phyloP scores from a whole-genome alignment of 139 green algal species.

The Closterium sp. region DNA sequence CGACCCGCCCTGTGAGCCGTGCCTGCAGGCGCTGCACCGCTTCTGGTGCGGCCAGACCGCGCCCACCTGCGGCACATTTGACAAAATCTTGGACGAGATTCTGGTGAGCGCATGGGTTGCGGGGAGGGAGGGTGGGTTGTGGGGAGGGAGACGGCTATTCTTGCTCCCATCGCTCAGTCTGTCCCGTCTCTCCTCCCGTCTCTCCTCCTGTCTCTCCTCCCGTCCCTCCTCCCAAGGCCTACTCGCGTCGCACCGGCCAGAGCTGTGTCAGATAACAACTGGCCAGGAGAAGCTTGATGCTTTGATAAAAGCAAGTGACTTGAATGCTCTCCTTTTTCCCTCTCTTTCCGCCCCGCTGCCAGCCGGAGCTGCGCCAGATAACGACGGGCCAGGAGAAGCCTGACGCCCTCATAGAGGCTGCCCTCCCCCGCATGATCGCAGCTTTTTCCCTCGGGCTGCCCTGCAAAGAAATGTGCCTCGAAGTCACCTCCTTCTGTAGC shows the following conservation, averaged over 20 bases:
- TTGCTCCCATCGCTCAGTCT: too few species aligned
- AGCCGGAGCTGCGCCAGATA: neutral
- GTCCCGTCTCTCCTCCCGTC: too few species aligned
- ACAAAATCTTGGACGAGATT: conserved; percentile 19
- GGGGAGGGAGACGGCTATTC: too few species aligned
- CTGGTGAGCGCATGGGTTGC: conserved; percentile 5
- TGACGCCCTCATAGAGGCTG: neutral
- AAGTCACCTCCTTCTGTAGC: conserved; percentile 21
- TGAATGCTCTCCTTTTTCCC: neutral
- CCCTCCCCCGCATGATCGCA: conserved; percentile 17
- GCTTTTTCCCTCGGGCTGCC: conserved; percentile 27
- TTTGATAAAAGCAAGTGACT: neutral
- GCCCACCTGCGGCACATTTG: conserved; percentile 44
- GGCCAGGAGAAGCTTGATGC: neutral
- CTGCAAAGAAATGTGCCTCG: conserved; percentile 40
- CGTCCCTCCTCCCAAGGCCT: too few species aligned
- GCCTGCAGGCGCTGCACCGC: conserved; percentile 14
- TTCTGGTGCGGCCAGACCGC: conserved; percentile 42
- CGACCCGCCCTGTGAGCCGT: conserved; percentile 16
- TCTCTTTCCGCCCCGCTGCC: neutral
- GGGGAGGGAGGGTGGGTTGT: too few species aligned
- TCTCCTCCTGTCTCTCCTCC: too few species aligned
- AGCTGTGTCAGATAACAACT: neutral
- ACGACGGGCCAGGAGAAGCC: neutral
- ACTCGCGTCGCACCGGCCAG: too few species aligned